Percentiles rank a stretch among this genome's conserved stretches.
Evolutionary conservation across 2,329 filamentous ascomycete species (phyloP).

Genomic region (Geoglossum cookeanum): DNA sequence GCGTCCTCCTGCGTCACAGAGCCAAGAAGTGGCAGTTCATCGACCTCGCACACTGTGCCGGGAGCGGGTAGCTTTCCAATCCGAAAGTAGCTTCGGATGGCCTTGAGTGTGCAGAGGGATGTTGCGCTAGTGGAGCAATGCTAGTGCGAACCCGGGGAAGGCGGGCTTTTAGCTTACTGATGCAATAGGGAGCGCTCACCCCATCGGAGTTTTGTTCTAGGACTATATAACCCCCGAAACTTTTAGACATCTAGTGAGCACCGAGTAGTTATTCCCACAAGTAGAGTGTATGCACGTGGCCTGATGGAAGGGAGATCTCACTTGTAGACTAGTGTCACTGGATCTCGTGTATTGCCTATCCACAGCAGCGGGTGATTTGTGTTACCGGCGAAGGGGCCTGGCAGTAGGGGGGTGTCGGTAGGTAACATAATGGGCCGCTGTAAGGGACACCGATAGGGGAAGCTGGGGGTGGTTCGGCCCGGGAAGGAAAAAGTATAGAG

Average conservation of each 20-base stretch:
- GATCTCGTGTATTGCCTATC: slow-evolving; percentile 8
- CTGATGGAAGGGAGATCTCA: not conserved
- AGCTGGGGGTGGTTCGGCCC: no score
- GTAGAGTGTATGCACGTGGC: not conserved
- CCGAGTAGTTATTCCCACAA: not conserved
- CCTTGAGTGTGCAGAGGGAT: slow-evolving; percentile 19
- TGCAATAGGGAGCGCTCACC: not conserved
- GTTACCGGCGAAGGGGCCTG: slow-evolving; percentile 8
- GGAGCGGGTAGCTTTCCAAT: slow-evolving; percentile 20
- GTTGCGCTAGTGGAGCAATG: slow-evolving; percentile 17
- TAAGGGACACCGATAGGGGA: no score
- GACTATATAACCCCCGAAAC: slow-evolving; percentile 25
- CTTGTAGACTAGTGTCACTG: slow-evolving; percentile 9
- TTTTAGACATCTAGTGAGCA: slow-evolving; percentile 16
- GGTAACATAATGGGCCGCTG: no score
- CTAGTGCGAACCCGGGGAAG: not conserved
- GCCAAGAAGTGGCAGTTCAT: slow-evolving; percentile 17
- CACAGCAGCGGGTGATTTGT: slow-evolving; percentile 10
- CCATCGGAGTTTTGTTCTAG: slow-evolving; percentile 26
- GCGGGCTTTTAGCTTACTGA: not conserved
- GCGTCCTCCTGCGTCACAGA: not conserved
- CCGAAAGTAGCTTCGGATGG: slow-evolving; percentile 24
- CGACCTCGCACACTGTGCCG: slow-evolving; percentile 19
- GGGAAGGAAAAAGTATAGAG: not conserved
- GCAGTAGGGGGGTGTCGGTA: not conserved